phyloP scores from a whole-genome alignment of 2,329 filamentous ascomycete species.

The Verticillium klebahnii region DNA sequence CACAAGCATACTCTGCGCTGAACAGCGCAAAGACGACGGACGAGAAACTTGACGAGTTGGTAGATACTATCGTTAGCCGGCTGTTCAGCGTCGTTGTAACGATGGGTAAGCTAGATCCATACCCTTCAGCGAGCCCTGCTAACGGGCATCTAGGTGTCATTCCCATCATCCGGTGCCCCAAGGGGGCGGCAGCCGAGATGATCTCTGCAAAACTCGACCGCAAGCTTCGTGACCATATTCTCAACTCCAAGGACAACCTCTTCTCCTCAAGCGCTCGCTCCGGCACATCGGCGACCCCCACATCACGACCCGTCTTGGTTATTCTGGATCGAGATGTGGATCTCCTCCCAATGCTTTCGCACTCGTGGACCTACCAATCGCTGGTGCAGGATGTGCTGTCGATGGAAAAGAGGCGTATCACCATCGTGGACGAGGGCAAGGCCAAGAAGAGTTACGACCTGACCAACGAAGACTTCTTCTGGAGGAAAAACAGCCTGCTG shows the following conservation, averaged over 20 bases:
- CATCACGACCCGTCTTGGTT: slow-evolving; percentile 81
- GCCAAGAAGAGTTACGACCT: slow-evolving; percentile 89
- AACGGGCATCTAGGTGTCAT: slow-evolving; percentile 62
- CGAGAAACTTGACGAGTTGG: slow-evolving; percentile 77
- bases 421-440: slow-evolving; percentile 75
- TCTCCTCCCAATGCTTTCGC: slow-evolving; percentile 95
- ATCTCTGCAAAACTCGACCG: slow-evolving; percentile 91
- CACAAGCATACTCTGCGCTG: slow-evolving; percentile 89
- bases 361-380: slow-evolving; percentile 80
- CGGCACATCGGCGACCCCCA: slow-evolving; percentile 54
- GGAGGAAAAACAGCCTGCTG: slow-evolving; percentile 83
- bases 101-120: slow-evolving; percentile 61
- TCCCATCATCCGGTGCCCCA: slow-evolving; percentile 91
- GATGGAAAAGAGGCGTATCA: slow-evolving; percentile 80
- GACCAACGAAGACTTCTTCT: slow-evolving; percentile 90
- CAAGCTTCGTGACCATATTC: slow-evolving; percentile 90
- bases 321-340: slow-evolving; percentile 95
- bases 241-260: slow-evolving; percentile 97
- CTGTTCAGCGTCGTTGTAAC: slow-evolving; percentile 99
- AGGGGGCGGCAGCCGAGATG: slow-evolving; percentile 87
- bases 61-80: slow-evolving; percentile 90
- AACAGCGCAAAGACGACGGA: slow-evolving; percentile 91
- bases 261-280: slow-evolving; percentile 67
- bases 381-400: slow-evolving; percentile 63
- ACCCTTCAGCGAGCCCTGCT: slow-evolving; percentile 11